Conservation (phyloP, 441 rosid genomes). For the Theobroma grandiflorum region DNA sequence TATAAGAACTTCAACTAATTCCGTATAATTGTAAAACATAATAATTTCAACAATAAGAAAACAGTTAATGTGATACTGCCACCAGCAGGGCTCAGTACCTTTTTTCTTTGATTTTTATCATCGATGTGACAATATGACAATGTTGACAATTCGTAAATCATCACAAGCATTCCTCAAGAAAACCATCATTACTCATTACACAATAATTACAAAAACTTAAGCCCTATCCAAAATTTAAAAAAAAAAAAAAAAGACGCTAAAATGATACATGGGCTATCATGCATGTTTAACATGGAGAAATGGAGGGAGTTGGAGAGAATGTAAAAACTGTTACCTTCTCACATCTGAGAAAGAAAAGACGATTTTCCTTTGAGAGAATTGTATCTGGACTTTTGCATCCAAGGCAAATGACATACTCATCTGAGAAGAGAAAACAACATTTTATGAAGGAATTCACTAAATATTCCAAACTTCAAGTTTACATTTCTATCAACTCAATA, state of each 20-base stretch:
- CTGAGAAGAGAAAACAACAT: slow-evolving; percentile 35
- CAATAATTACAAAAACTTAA: no score
- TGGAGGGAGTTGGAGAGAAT: neutral
- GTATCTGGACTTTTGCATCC: slow-evolving; percentile 78
- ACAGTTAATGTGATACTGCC: no score
- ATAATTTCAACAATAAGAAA: no score
- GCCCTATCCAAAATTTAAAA: neutral
- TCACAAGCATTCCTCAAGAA: slow-evolving; percentile 22
- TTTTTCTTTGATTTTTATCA: neutral
- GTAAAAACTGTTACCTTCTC: slow-evolving; percentile 64
- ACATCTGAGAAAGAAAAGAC: slow-evolving; percentile 62
- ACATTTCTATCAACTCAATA: neutral
- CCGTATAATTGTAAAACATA: no score
- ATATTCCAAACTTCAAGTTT: neutral
- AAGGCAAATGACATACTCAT: slow-evolving; percentile 64
- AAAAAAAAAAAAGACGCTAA: no score
- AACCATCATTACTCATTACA: no score
- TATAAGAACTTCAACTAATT: no score
- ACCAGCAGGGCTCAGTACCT: no score
- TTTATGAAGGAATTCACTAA: neutral
- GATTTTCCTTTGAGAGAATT: slow-evolving; percentile 59
- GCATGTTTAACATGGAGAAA: neutral
- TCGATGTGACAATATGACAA: slow-evolving; percentile 20
- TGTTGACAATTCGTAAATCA: slow-evolving; percentile 30
- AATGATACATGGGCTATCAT: neutral